Percentiles rank a stretch among this genome's conserved stretches.
Evolutionary conservation across 1,284 basidiomycete genomes (phyloP).

Genomic region (Omphalotus olearius): DNA sequence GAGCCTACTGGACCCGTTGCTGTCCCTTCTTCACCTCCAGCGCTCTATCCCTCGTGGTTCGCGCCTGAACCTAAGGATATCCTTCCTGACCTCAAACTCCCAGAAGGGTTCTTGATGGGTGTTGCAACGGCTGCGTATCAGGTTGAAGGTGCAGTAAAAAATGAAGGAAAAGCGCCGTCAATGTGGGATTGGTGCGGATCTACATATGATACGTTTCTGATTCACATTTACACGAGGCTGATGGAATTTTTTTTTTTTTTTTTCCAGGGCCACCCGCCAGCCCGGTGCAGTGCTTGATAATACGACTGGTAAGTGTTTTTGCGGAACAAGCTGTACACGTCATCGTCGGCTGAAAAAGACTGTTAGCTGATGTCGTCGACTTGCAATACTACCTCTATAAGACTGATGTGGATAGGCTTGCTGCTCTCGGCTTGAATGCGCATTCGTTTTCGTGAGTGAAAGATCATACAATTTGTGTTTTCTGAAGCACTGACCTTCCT

Average conservation of each 20-base stretch:
- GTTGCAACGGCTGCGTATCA: slow-evolving; percentile 46
- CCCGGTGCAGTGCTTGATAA: slow-evolving; percentile 34
- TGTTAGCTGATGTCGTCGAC: slow-evolving; percentile 39
- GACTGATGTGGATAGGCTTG: slow-evolving; percentile 40
- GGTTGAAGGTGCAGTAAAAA: slow-evolving; percentile 44
- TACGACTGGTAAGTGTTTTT: slow-evolving; percentile 30
- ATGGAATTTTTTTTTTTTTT: not conserved
- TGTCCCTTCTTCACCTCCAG: slow-evolving; percentile 38
- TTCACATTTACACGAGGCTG: too few relatives aligned
- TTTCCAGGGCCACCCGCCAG: slow-evolving; percentile 34
- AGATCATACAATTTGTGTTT: not conserved
- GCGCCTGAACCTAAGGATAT: slow-evolving; percentile 36
- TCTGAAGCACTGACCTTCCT: not conserved
- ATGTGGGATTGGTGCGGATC: slow-evolving; percentile 36
- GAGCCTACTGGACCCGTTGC: slow-evolving; percentile 33
- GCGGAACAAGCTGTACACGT: not conserved
- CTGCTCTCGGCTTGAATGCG: slow-evolving; percentile 42
- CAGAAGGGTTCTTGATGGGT: slow-evolving; percentile 40
- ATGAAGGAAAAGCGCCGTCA: slow-evolving; percentile 43
- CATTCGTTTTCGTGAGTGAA: slow-evolving; percentile 43
- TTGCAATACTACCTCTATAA: slow-evolving; percentile 46
- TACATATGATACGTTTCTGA: too few relatives aligned
- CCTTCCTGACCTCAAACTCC: slow-evolving; percentile 35
- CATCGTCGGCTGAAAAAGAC: not conserved
- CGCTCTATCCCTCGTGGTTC: slow-evolving; percentile 42